phyloP scores from a whole-genome alignment of 352 stramenopile species.

The Phytophthora capsici region DNA sequence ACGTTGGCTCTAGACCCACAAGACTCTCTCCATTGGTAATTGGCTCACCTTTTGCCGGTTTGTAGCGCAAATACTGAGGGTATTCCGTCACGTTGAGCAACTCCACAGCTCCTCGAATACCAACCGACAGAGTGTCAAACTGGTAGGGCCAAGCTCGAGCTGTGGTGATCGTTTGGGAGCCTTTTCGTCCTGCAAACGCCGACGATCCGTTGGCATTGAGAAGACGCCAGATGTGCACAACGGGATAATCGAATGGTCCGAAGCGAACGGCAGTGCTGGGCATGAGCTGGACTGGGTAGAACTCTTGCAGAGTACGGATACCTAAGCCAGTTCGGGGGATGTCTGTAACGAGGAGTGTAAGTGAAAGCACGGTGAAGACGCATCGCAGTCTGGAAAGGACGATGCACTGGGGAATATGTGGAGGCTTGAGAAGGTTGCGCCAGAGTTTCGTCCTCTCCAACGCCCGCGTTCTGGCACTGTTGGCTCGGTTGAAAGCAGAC shows the following conservation, averaged over 20 bases:
- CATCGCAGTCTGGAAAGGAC: conserved; percentile 38
- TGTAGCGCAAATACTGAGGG: conserved; percentile 40
- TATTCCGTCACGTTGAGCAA: conserved; percentile 38
- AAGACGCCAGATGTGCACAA: conserved; percentile 37
- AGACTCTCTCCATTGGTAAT: conserved; percentile 15
- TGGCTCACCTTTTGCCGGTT: background rate
- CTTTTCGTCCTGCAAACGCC: conserved; percentile 28
- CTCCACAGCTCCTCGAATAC: conserved; percentile 29
- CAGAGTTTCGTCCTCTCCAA: conserved; percentile 4
- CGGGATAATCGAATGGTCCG: conserved; percentile 53
- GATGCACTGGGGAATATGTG: conserved; percentile 38
- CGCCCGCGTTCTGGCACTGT: conserved; percentile 2
- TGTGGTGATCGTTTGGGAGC: conserved; percentile 6
- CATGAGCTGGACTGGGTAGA: conserved; percentile 30
- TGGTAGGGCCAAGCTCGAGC: conserved; percentile 43
- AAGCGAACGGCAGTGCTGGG: conserved; percentile 43
- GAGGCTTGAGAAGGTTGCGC: conserved; percentile 18
- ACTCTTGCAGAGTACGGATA: conserved; percentile 26
- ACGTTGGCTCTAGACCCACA: conserved; percentile 35
- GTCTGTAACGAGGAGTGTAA: conserved; percentile 53
- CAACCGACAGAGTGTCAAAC: conserved; percentile 45
- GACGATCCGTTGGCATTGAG: background rate
- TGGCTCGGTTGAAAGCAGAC: background rate
- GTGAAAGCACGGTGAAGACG: conserved; percentile 42
- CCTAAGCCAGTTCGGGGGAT: conserved; percentile 59